Evolutionary conservation across 129 eudicot species (phyloP).

Genomic region (Flaveria brownii): DNA sequence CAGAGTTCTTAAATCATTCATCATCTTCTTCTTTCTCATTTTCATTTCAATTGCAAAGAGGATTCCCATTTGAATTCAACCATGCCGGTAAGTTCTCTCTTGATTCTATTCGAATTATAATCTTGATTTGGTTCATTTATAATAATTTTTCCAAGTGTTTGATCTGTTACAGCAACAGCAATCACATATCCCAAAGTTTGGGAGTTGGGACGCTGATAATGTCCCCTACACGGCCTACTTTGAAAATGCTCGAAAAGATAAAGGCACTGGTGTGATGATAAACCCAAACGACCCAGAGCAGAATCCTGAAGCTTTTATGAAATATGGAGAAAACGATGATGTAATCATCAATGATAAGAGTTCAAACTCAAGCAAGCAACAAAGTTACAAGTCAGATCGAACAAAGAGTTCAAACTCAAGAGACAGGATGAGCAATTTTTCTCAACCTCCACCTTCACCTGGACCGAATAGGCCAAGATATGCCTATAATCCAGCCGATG

Average conservation of each 20-base stretch:
- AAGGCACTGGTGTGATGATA: constrained; percentile 44
- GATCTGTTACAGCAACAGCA: constrained; percentile 43
- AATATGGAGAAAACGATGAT: constrained; percentile 25
- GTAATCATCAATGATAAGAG: constrained; percentile 24
- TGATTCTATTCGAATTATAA: background rate
- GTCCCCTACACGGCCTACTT: constrained; percentile 76
- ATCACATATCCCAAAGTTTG: constrained; percentile 73
- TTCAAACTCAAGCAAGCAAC: constrained; percentile 33
- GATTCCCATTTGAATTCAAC: constrained; percentile 23
- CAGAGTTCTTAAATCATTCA: constrained; percentile 6
- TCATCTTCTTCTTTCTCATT: background rate
- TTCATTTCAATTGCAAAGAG: constrained; percentile 9
- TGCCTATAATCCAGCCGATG: constrained; percentile 47
- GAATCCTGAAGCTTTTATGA: constrained; percentile 70
- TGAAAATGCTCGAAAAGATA: constrained; percentile 64
- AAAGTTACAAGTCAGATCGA: constrained; percentile 31
- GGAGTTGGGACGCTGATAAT: constrained; percentile 78
- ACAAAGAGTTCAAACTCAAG: constrained; percentile 23
- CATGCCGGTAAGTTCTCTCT: constrained; percentile 58
- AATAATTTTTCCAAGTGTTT: background rate
- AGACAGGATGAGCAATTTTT: constrained; percentile 33
- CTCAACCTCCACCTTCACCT: constrained; percentile 51
- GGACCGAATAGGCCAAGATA: constrained; percentile 43
- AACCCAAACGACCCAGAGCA: constrained; percentile 79
- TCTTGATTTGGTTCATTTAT: background rate